A percentile compares a stretch with the other conserved stretches of the same genome.
phyloP scores from a whole-genome alignment of 371 early-diverging fungal genomes.

The Thermomucor indicae-seudaticae region DNA sequence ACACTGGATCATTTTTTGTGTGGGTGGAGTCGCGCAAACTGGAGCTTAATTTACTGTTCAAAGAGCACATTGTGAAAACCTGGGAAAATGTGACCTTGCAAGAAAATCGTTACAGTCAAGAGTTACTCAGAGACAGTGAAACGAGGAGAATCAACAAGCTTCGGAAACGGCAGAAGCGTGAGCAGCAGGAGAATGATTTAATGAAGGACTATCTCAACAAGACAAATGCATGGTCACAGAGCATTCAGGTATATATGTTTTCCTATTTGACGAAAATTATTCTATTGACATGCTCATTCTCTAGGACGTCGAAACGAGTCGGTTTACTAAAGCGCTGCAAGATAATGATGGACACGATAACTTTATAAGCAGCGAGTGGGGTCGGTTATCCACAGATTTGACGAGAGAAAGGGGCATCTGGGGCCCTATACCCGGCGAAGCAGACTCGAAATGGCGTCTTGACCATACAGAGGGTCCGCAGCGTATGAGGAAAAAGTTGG shows the following conservation, averaged over 20 bases:
- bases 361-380: constrained; percentile 68
- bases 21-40: constrained; percentile 56
- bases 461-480: constrained; percentile 72
- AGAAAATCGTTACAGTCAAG: constrained; percentile 56
- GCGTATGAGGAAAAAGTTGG: constrained; percentile 58
- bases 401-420: constrained; percentile 64
- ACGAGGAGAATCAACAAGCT: constrained; percentile 51
- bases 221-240: constrained; percentile 54
- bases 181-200: constrained; percentile 44
- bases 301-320: constrained; percentile 51
- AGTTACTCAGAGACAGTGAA: constrained; percentile 43
- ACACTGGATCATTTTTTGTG: constrained; percentile 43
- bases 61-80: constrained; percentile 50
- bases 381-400: constrained; percentile 45
- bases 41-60: constrained; percentile 46
- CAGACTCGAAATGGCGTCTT: constrained; percentile 56
- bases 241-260: constrained; percentile 47
- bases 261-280: not conserved
- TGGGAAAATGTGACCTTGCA: constrained; percentile 58
- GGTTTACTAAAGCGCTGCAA: constrained; percentile 57
- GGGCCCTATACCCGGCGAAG: constrained; percentile 37
- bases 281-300: not conserved
- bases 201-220: constrained; percentile 52
- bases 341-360: constrained; percentile 61
- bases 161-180: constrained; percentile 52